Base-by-base conservation (phyloP, 345 rosid genomes). In the Excoecaria agallocha region DNA sequence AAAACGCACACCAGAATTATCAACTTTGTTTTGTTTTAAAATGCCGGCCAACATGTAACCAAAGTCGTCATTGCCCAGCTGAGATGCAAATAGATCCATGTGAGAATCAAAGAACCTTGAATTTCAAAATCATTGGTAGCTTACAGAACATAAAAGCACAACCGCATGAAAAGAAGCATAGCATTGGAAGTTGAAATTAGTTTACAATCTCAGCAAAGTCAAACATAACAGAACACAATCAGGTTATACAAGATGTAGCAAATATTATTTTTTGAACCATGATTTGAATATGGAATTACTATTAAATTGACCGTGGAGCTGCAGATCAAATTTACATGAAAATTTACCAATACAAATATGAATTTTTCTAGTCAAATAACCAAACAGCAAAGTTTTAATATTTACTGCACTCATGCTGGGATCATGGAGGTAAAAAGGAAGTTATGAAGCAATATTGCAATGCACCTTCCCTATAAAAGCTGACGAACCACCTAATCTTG, bases 391-490 rank as follows among this genome's bases (percentile, higher is more conserved):
- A 55, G 25, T 24, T 25, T 57, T 58, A 37, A 58, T 24, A 4
- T 24, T 6, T 25, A 24, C 37, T 24, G 63, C 37, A 11, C 7
- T 58, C 12, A 6, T 24, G 24, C 12, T 25, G 38, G 15, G 13
- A 58, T 22, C 12, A 24, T 38, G 38, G 16, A 3, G 5, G 16
- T 58, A 11, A 4, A 58, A 24, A 58, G 8, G 67, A 38, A 50
- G 58, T 50, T 50, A 58, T 46, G 19, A 59, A 72, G 48, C 35
- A 11, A n/a, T 25, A 46, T 41, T 35, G 61, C 68, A 77, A 66
- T 75, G 62, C 79, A 94, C 98, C 98, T 96, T 96, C 82, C 99
- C 99, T 1, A 96, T 80, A 79, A 93, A 96, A 78, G 96, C 99
- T 35, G 99, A 87, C 43, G 94, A 85, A 79, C 99, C 98, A 76